Evolutionary conservation across 2,329 filamentous ascomycete genomes (phyloP), one percentile per base, ranked within the genome.

Genomic region (Thermothelomyces thermophilus): DNA sequence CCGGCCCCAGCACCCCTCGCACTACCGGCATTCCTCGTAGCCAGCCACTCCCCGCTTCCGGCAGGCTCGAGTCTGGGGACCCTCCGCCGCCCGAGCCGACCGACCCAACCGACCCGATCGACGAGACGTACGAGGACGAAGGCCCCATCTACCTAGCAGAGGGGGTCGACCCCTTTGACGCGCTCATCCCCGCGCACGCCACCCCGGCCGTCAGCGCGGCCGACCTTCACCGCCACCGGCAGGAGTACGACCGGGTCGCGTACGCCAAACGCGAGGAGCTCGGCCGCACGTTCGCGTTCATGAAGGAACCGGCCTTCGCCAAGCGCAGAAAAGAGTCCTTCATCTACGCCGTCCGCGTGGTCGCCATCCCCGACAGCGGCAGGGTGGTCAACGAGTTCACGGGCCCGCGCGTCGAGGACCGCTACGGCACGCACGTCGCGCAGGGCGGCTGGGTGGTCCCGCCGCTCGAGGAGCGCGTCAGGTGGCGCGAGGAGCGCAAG

Each of bases 401-500:
- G n/a, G 54, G 56, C 17, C 59, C 56, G 10, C 39, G 33, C 14
- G 10, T 35, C n/a, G 16, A 26, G 3, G 30, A 51, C 17, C 54
- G 56, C 28, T 20, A 48, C 19, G 53, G 47, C 19, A 55, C 56
- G 3, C 50, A 58, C 14, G 31, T 60, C 7, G 53, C 40, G 31
- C 31, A 42, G 13, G 61, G 61, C 35, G 61, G 60, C 20, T 63
- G 59, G 61, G 48, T 62, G 10, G 60, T 54, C 7, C 57, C 59
- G 3, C 58, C 59, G 1, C 28, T 57, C 22, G 52, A 56, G 33
- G 56, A 62, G 49, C 59, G 59, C 37, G 17, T 48, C 22, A 20
- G 16, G 5, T 42, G 46, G 14, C 44, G 46, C 42, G 34, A 48
- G 16, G 36, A 30, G 14, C 51, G 50, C 33, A 39, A 48, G 33